These are phyloP conservation scores for Leucocoprinus sp. DNA, from an alignment of 768 basidiomycete species.

Conservation along the genomic window DNA sequence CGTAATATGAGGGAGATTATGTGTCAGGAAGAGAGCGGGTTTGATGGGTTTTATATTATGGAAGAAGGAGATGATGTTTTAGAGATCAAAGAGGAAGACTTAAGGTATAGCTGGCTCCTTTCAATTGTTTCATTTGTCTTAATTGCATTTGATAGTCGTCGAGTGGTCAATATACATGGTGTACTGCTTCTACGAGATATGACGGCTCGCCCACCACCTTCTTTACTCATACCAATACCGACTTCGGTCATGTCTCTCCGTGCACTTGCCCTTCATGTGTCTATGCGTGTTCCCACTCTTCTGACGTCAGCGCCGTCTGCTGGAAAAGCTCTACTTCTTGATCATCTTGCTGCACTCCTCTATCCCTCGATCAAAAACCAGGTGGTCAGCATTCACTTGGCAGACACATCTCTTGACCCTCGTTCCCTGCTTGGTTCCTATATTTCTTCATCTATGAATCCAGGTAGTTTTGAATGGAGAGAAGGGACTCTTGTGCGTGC, in stretches of 20 bases:
- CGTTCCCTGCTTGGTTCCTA: constrained; percentile 91
- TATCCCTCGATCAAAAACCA: constrained; percentile 55
- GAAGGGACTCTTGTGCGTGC: constrained; percentile 89
- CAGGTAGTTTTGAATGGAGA: constrained; percentile 93
- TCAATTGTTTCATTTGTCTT: neutral
- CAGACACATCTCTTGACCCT: constrained; percentile 92
- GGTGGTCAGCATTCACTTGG: constrained; percentile 81
- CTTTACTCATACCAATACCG: constrained; percentile 53
- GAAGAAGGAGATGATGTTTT: constrained; percentile 26
- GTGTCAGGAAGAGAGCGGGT: constrained; percentile 18
- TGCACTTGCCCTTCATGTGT: constrained; percentile 53
- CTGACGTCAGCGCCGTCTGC: constrained; percentile 81
- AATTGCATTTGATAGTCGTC: constrained; percentile 34
- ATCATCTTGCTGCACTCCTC: constrained; percentile 63
- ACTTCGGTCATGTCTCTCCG: constrained; percentile 53
- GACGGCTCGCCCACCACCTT: constrained; percentile 17
- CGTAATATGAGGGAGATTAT: constrained; percentile 40
- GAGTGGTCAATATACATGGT: constrained; percentile 55
- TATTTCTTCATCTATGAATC: constrained; percentile 71
- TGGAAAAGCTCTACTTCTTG: constrained; percentile 77
- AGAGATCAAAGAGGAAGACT: constrained; percentile 34
- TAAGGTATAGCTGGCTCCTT: constrained; percentile 39
- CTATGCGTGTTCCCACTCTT: constrained; percentile 68
- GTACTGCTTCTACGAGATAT: constrained; percentile 51
- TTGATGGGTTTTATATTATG: constrained; percentile 37